Evolutionary conservation across 2,329 filamentous ascomycete genomes (phyloP).

Genomic region (Sordariomycetes sp.): DNA sequence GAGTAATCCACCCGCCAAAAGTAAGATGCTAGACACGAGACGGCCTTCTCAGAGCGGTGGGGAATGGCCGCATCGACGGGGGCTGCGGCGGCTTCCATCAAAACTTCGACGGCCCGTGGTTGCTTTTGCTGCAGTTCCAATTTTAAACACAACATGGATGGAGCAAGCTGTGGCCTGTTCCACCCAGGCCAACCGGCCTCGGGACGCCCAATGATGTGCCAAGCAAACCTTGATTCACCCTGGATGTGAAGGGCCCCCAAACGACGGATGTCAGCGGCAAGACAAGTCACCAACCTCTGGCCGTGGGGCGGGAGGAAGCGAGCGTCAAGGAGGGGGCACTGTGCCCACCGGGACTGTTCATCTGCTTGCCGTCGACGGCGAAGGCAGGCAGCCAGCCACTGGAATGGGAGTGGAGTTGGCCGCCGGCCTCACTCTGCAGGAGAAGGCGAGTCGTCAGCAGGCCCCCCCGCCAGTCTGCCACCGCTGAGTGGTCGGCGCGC

Average conservation of each 20-base stretch:
- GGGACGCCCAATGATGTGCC: neutral
- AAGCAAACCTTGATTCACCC: neutral
- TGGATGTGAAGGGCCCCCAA: neutral
- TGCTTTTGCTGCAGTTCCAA: neutral
- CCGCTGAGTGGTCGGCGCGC: neutral
- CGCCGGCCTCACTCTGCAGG: neutral
- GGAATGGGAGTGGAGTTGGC: neutral
- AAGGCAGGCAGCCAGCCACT: neutral
- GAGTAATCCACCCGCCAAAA: neutral
- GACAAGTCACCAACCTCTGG: neutral
- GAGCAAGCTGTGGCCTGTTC: neutral
- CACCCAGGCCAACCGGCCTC: neutral
- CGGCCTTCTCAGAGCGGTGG: neutral
- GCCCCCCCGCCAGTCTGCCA: neutral
- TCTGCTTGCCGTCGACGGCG: too few relatives aligned
- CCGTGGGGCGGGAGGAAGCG: neutral
- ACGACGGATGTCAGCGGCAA: neutral
- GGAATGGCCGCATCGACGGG: neutral
- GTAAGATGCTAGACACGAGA: neutral
- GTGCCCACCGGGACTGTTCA: neutral
- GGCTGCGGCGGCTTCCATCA: constrained; percentile 2
- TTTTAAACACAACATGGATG: neutral
- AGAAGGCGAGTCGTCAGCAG: neutral
- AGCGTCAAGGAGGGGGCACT: neutral
- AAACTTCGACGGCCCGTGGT: constrained; percentile 1